Percentiles rank a stretch among this genome's conserved stretches.
Conservation (phyloP, 2,329 filamentous ascomycete genomes). For the Salinomyces thailandicus region DNA sequence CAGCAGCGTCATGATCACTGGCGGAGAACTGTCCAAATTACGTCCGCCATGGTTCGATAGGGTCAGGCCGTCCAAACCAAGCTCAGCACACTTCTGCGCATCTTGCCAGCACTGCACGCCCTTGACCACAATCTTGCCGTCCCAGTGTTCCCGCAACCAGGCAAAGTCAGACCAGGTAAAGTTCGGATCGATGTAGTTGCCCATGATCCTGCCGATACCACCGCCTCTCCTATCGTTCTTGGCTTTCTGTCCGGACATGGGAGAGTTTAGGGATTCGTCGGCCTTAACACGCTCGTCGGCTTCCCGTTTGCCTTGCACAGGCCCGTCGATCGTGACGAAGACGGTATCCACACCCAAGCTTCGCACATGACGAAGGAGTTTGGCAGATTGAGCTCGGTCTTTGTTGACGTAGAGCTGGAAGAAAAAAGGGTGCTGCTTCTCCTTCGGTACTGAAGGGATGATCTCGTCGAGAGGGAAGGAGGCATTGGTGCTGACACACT, state of each 20-base stretch:
- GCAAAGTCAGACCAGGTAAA: slow-evolving; percentile 41
- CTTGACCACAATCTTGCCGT: slow-evolving; percentile 35
- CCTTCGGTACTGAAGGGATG: slow-evolving; percentile 14
- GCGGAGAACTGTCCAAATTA: slow-evolving; percentile 40
- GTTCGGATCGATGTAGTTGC: slow-evolving; percentile 46
- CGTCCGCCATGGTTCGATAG: slow-evolving; percentile 45
- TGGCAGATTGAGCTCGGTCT: slow-evolving; percentile 42
- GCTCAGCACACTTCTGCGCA: slow-evolving; percentile 31
- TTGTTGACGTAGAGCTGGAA: slow-evolving; percentile 55
- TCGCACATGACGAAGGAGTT: slow-evolving; percentile 39
- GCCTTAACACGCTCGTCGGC: slow-evolving; percentile 38
- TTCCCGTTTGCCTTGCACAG: slow-evolving; percentile 46
- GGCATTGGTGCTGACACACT: slow-evolving; percentile 26
- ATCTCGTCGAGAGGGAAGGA: slow-evolving; percentile 25
- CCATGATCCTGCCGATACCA: slow-evolving; percentile 46
- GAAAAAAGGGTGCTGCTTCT: slow-evolving; percentile 32
- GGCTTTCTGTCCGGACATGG: slow-evolving; percentile 41
- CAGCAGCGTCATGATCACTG: slow-evolving; percentile 49
- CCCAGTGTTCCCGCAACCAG: slow-evolving; percentile 33
- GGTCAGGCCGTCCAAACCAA: slow-evolving; percentile 37
- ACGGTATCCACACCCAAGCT: slow-evolving; percentile 42
- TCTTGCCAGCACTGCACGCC: slow-evolving; percentile 33
- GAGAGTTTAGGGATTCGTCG: slow-evolving; percentile 38
- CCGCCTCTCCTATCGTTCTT: slow-evolving; percentile 46
- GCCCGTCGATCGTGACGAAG: slow-evolving; percentile 50